Conservation (phyloP, 345 rosid genomes). For the Hevea brasiliensis region DNA sequence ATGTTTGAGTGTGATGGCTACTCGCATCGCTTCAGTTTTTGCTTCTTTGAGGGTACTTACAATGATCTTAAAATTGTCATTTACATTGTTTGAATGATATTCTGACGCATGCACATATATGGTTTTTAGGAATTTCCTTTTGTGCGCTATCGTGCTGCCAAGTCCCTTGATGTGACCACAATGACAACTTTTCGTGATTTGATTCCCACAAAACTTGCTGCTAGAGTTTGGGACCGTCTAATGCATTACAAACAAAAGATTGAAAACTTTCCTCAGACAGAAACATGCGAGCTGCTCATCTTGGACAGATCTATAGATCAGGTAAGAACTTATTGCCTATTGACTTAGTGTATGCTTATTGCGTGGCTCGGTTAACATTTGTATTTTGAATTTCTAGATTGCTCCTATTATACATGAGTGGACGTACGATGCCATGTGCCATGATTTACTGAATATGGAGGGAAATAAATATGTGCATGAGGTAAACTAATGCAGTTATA, state of each 20-base stretch:
- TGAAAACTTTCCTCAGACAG: slow-evolving; percentile 82
- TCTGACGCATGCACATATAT: slow-evolving; percentile 24
- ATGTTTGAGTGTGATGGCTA: slow-evolving; percentile 87
- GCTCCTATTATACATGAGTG: slow-evolving; percentile 99
- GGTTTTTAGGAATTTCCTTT: slow-evolving; percentile 78
- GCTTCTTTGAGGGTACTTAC: slow-evolving; percentile 86
- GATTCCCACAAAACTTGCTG: slow-evolving; percentile 97
- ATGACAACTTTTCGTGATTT: slow-evolving; percentile 92
- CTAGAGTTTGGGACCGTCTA: slow-evolving; percentile 93
- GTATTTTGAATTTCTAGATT: slow-evolving; percentile 54
- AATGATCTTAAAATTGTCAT: slow-evolving; percentile 23
- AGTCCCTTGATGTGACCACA: slow-evolving; percentile 90
- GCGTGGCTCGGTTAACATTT: slow-evolving; percentile 6
- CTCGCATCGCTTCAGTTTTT: slow-evolving; percentile 92
- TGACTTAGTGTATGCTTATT: slow-evolving; percentile 7
- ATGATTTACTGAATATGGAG: slow-evolving; percentile 88
- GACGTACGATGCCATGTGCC: slow-evolving; percentile 99
- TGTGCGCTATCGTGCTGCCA: slow-evolving; percentile 93
- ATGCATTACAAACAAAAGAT: slow-evolving; percentile 68
- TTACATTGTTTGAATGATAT: slow-evolving; percentile 15
- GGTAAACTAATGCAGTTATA: slow-evolving; percentile 45
- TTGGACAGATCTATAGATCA: slow-evolving; percentile 97
- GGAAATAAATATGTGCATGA: slow-evolving; percentile 97
- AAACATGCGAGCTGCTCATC: slow-evolving; percentile 94
- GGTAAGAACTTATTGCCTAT: slow-evolving; percentile 44